These are phyloP conservation scores for Parastagonospora nodorum DNA, from an alignment of 2,329 filamentous ascomycete genomes.

Conservation along the genomic window DNA sequence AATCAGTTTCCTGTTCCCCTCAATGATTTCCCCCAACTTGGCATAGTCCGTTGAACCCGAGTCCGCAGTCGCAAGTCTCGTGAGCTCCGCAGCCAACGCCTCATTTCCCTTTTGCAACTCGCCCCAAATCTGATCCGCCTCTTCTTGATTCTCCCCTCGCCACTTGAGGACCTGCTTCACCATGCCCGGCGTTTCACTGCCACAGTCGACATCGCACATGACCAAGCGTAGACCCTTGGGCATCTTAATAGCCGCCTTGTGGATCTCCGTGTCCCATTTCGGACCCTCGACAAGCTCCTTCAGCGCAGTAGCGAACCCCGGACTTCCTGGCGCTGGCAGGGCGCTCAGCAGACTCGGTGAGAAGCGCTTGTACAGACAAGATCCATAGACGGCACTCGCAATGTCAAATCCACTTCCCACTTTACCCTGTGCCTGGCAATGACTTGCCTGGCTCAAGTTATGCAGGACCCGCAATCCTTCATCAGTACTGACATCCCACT, in stretches of 20 bases:
- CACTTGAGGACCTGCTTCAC: conserved; percentile 89
- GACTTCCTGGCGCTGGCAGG: conserved; percentile 68
- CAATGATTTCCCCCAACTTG: conserved; percentile 58
- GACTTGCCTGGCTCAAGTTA: conserved; percentile 90
- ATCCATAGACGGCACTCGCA: conserved; percentile 88
- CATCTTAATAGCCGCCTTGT: conserved; percentile 70
- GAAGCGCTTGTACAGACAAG: conserved; percentile 90
- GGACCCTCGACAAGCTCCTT: conserved; percentile 65
- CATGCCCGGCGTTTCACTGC: conserved; percentile 92
- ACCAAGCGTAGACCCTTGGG: conserved; percentile 76
- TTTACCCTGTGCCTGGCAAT: conserved; percentile 96
- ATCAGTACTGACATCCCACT: conserved; percentile 63
- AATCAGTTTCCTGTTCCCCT: conserved; percentile 64
- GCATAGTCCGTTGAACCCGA: conserved; percentile 48
- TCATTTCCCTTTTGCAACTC: conserved; percentile 77
- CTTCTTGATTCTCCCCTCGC: conserved; percentile 67
- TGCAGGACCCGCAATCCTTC: conserved; percentile 70
- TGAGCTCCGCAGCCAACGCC: conserved; percentile 68
- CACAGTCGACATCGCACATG: conserved; percentile 96
- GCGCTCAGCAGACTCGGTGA: conserved; percentile 73
- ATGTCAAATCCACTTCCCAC: conserved; percentile 96
- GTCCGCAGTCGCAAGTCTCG: conserved; percentile 52
- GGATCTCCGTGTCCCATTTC: conserved; percentile 80
- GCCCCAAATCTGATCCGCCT: conserved; percentile 74
- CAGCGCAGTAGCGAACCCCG: conserved; percentile 70